A percentile compares a stretch with the other conserved stretches of the same genome.
Evolutionary conservation across 371 early-diverging fungal species (phyloP).

Genomic region (Mucor sp.): DNA sequence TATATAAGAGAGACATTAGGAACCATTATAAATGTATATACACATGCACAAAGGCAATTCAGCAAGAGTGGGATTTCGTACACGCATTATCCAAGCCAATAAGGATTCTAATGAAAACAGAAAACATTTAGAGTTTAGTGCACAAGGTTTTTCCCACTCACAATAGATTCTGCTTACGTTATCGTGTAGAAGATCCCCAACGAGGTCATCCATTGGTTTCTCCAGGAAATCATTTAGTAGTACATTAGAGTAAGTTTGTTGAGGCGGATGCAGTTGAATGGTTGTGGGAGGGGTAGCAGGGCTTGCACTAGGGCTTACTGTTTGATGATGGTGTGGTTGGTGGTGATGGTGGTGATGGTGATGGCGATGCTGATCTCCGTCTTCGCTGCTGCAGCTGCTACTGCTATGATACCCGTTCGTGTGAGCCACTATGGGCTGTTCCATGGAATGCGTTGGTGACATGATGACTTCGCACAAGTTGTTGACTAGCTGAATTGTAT

Average conservation of each 20-base stretch:
- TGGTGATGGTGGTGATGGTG: neutral
- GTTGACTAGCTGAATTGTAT: slow-evolving; percentile 3
- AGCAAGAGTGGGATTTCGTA: neutral
- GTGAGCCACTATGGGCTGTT: neutral
- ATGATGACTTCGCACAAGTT: slow-evolving; percentile 8
- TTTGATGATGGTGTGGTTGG: neutral
- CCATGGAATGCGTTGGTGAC: slow-evolving; percentile 1
- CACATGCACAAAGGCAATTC: neutral
- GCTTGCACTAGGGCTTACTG: neutral
- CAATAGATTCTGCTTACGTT: neutral
- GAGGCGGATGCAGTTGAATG: neutral
- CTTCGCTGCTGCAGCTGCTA: neutral
- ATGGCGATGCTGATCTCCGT: neutral
- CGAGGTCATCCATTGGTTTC: slow-evolving; percentile 1
- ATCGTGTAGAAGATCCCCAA: slow-evolving; percentile 5
- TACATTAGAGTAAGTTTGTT: neutral
- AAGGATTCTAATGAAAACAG: neutral
- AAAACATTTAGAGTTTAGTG: neutral
- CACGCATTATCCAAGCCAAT: neutral
- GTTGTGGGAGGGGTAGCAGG: neutral
- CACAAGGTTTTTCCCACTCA: neutral
- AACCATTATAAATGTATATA: neutral
- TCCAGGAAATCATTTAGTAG: neutral
- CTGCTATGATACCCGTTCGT: neutral
- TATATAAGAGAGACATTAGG: neutral